Evolutionary conservation across 2,329 filamentous ascomycete species (phyloP).

Genomic region (Aureobasidium sp.): DNA sequence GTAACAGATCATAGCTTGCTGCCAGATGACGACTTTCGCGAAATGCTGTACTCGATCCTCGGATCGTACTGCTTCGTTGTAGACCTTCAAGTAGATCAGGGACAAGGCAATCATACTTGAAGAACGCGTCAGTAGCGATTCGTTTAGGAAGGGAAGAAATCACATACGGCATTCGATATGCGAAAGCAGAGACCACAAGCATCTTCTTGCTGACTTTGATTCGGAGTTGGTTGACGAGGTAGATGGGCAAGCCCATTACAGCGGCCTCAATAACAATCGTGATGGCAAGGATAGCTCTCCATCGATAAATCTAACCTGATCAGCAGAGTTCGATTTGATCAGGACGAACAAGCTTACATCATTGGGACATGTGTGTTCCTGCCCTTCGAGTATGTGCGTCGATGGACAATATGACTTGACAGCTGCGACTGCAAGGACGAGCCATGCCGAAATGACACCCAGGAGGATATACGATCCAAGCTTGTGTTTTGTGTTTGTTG

Average conservation of each 20-base stretch:
- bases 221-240: constrained; percentile 21
- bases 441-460: constrained; percentile 16
- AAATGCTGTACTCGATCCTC: constrained; percentile 16
- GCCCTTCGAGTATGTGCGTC: constrained; percentile 16
- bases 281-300: constrained; percentile 20
- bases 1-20: constrained; percentile 27
- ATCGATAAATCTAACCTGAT: constrained; percentile 15
- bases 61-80: constrained; percentile 13
- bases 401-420: constrained; percentile 17
- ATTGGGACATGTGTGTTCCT: constrained; percentile 7
- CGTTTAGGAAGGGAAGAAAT: background rate
- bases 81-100: constrained; percentile 5
- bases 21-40: constrained; percentile 21
- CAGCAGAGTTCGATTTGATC: background rate
- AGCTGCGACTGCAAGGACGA: constrained; percentile 18
- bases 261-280: constrained; percentile 20
- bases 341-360: background rate
- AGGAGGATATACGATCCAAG: constrained; percentile 15
- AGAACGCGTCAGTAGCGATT: background rate
- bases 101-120: background rate
- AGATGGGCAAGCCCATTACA: constrained; percentile 18
- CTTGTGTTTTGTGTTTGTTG: constrained; percentile 10
- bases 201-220: constrained; percentile 22
- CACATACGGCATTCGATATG: constrained; percentile 20
- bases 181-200: constrained; percentile 22